Percentiles rank a stretch among this genome's conserved stretches.
phyloP scores from a whole-genome alignment of 257 asterid species.

The Eustoma russellianum region DNA sequence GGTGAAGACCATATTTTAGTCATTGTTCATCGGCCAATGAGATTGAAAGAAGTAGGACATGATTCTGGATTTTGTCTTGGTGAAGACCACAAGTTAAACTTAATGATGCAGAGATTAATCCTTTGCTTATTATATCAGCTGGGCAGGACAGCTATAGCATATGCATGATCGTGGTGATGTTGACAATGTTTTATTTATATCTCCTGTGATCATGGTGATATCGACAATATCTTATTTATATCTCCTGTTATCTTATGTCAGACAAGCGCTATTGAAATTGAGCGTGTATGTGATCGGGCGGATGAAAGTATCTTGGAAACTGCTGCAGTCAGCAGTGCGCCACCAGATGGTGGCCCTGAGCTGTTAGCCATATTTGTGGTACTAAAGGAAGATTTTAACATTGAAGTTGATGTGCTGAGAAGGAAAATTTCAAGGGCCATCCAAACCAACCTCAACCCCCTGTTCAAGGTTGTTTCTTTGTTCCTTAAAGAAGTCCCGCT shows the following conservation, averaged over 20 bases:
- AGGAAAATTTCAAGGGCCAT: slow-evolving; percentile 54
- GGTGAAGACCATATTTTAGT: too few relatives aligned
- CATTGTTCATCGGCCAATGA: too few relatives aligned
- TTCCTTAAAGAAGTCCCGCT: not conserved
- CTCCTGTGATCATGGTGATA: not conserved
- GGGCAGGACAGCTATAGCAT: too few relatives aligned
- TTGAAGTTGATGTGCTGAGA: slow-evolving; percentile 38
- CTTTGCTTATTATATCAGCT: too few relatives aligned
- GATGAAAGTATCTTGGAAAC: slow-evolving; percentile 71
- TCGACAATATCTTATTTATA: not conserved
- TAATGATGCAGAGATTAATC: too few relatives aligned
- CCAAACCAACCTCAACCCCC: slow-evolving; percentile 64
- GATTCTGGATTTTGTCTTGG: not conserved
- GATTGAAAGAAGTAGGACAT: too few relatives aligned
- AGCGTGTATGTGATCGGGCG: slow-evolving; percentile 65
- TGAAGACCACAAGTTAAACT: too few relatives aligned
- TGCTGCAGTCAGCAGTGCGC: slow-evolving; percentile 64
- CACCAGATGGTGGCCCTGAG: slow-evolving; percentile 75
- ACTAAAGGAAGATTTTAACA: slow-evolving; percentile 40
- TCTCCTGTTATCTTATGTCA: slow-evolving; percentile 15
- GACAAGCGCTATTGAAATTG: slow-evolving; percentile 78
- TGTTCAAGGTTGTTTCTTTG: slow-evolving; percentile 55
- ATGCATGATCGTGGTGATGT: too few relatives aligned
- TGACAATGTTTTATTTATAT: not conserved
- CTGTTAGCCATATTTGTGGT: slow-evolving; percentile 58